Base-by-base conservation (phyloP, 352 stramenopile species). In the Phytophthora sansomeana region DNA sequence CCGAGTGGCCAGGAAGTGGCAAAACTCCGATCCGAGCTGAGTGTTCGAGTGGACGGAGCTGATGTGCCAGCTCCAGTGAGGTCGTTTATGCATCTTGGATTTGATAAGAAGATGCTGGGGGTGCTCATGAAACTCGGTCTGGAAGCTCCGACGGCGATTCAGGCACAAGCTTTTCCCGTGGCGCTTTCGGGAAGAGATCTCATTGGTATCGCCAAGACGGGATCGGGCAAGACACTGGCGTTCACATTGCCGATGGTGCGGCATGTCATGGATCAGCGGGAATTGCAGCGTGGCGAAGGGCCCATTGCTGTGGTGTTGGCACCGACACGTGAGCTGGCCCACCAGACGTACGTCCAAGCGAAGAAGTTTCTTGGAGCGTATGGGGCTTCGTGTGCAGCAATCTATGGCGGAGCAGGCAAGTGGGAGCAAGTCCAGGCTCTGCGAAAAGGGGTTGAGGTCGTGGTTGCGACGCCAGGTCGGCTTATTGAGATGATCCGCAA, bases 141-240 rank as follows among this genome's bases (percentile, higher is more conserved):
- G 4, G 86, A 93, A 60, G 83, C 86, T 11, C 88, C 88, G 11
- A 96, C 88, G 13, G 75, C 86, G 17, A 96, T 96, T 68, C 88
- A 96, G 51, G 58, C 86, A 0, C 86, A 96, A 67, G 74, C 90
- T n/a, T 88, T 97, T 36, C 90, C 90, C 0, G 69, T 96, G 11
- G 88, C 89, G 4, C 63, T 97, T 48, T 84, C 74, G 0, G 90
- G 90, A 0, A 66, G 84, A 28, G 88, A 96, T 63, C 69, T 96
- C 47, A 91, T 96, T 50, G 88, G 75, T 29, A 97, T 96, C 48
- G 95, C 96, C 49, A 97, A 99, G 83, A 99, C 97, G 1, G 97
- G 97, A 26, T 98, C 89, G 3, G 97, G 97, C 3, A 99, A 99
- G 81, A 99, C 97, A 9, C 87, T 99, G 28, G 95, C 97, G 4